A percentile compares a stretch with the other conserved stretches of the same genome.
phyloP scores from a whole-genome alignment of 2,329 filamentous ascomycete species.

The Rhexocercosporidium sp. region DNA sequence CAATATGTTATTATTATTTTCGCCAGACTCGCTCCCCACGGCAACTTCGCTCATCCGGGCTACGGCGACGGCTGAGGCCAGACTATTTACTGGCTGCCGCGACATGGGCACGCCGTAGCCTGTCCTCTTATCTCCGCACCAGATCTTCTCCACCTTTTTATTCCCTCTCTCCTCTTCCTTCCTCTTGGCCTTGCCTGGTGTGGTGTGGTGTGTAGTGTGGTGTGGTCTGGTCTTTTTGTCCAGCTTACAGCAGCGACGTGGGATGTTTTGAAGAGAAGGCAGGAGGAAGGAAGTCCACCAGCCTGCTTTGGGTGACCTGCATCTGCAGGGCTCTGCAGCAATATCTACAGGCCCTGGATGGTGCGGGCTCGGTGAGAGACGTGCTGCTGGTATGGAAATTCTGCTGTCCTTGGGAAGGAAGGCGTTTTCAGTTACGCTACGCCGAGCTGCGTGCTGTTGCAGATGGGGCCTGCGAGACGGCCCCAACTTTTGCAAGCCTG shows the following conservation, averaged over 20 bases:
- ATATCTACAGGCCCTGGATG: neutral
- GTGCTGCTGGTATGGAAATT: neutral
- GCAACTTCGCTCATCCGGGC: slow-evolving; percentile 1
- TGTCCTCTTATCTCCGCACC: neutral
- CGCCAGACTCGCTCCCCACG: slow-evolving; percentile 5
- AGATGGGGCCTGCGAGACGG: slow-evolving; percentile 5
- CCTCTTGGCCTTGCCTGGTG: neutral
- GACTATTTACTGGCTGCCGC: slow-evolving; percentile 4
- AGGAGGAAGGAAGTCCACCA: slow-evolving; percentile 12
- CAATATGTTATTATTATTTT: neutral
- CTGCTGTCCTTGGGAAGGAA: neutral
- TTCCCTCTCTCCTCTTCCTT: neutral
- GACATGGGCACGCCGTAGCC: neutral
- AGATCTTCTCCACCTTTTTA: neutral
- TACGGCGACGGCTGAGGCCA: slow-evolving; percentile 4
- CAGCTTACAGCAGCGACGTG: slow-evolving; percentile 32
- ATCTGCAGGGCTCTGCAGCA: slow-evolving; percentile 17
- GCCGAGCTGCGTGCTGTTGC: neutral
- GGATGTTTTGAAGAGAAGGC: slow-evolving; percentile 30
- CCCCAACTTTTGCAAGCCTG: slow-evolving; percentile 9
- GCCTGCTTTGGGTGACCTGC: slow-evolving; percentile 7
- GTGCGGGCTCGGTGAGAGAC: slow-evolving; percentile 2
- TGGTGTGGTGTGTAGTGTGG: neutral
- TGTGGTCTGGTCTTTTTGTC: neutral
- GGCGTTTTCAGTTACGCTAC: neutral